Percentiles rank a stretch among this genome's conserved stretches.
Evolutionary conservation across 176 grass and related monocot species (phyloP).

Genomic region (Oryza officinalis): DNA sequence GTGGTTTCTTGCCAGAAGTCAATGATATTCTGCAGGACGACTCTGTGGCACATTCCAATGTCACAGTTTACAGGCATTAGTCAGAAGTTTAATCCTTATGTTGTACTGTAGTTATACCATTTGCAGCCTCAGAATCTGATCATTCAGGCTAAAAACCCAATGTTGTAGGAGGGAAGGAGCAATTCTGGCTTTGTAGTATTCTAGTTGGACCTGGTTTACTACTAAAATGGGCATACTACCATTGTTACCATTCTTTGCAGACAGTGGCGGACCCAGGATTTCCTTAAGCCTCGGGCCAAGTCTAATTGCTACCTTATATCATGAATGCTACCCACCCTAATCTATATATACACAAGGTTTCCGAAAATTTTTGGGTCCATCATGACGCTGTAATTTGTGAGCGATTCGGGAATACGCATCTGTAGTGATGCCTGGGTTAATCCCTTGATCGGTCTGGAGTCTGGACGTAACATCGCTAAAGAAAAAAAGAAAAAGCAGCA

Average conservation of each 20-base stretch:
- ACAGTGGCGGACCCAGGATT: too few species aligned
- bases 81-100: not conserved
- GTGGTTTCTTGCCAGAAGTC: constrained; percentile 50
- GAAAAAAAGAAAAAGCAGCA: too few species aligned
- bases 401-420: too few species aligned
- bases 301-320: too few species aligned
- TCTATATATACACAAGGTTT: too few species aligned
- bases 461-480: too few species aligned
- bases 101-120: not conserved
- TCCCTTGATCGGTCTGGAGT: too few species aligned
- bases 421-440: too few species aligned
- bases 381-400: too few species aligned
- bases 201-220: not conserved
- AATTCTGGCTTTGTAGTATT: not conserved
- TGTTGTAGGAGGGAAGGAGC: not conserved
- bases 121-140: not conserved
- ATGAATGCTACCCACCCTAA: too few species aligned
- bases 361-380: too few species aligned
- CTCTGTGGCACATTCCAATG: constrained; percentile 1
- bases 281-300: too few species aligned
- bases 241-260: not conserved
- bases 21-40: not conserved
- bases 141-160: not conserved
- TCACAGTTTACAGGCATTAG: not conserved
- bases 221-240: not conserved